Evolutionary conservation across 192 early-diverging fungal species (phyloP), one percentile per base, ranked within the genome.

Genomic region (Glomus cerebriforme): DNA sequence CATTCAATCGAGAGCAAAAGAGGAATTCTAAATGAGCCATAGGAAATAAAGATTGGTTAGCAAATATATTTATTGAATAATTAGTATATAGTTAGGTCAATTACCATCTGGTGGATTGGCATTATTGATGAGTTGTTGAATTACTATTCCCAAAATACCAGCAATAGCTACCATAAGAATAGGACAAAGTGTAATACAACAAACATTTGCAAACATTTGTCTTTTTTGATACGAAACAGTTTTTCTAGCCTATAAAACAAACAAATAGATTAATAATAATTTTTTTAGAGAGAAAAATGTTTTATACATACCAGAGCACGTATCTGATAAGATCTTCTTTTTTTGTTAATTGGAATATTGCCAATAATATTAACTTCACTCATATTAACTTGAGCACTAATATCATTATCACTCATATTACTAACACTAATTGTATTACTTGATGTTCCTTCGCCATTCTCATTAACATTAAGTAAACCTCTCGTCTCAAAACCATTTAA

Each of bases 201-300:
- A 93, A 7, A 94, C 81, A 82, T 94, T 93, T 37, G 85, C 89
- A 82, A 93, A 90, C 73, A 83, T 84, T 75, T 94, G 93, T 22
- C 93, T 85, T 68, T 90, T 87, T 75, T 94, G 93, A 71, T 85
- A 94, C 6, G 86, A 82, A n/a, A 93, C 34, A 1, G 93, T 88
- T 84, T 93, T 94, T 27, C 89, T 79, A 29, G 84, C 82, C 83
- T 86, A 69, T 32, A 71, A 32, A 59, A n/a, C 22, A 39, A 45
- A 15, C 10, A 73, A 31, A 58, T 31, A 3, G 19, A 59, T 49
- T 35, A 45, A 32, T 35, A 34, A 34, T 54, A 34, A 59, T 45
- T 47, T 34, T 8, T 39, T 59, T 37, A 37, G 8, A 1, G 6
- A 37, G 5, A 43, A 43, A 0, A 12, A 1, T 2, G 10, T 10